Evolutionary conservation across 2,329 filamentous ascomycete genomes (phyloP), one percentile per base, ranked within the genome.

Genomic region (Aureobasidium sp.): DNA sequence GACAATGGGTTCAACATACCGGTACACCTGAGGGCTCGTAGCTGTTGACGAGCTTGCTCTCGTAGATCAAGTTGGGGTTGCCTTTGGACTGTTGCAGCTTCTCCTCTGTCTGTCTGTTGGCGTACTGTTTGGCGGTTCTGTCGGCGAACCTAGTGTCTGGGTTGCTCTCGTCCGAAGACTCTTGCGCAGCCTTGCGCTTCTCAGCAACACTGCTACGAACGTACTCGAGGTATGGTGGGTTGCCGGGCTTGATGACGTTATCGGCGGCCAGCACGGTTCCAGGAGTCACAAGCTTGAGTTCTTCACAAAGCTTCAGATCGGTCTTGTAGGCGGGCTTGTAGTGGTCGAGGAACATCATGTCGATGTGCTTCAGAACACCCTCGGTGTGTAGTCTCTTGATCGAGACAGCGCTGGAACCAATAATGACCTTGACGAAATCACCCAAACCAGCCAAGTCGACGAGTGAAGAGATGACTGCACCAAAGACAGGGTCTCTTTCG

Each of bases 261-360:
- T 90, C 87, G 1, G 87, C 87, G 0, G 82, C 85, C 25, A 88
- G 74, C 0, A 88, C 80, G 0, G 81, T 82, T 0, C 88, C 88
- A 0, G 81, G 78, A 0, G 76, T 77, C 3, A 94, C 77, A 39
- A 93, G 71, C 0, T 80, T 81, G 5, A 92, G 75, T 42, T 88
- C 80, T 75, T 94, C 90, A 70, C 86, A 90, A 0, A 91, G 79
- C 74, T 91, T 91, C 64, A 93, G 73, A 67, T 94, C 90, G 0
- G 82, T 80, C 0, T 82, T 83, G 71, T 93, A 94, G 0, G 85
- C 82, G 0, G 87, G 86, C 73, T 93, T 92, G 74, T 87, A 87
- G 72, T 94, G 90, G 68, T 94, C 90, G 39, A 94, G 76, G 72
- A 94, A 93, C 72, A 91, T 77, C 42, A 92, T 74, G 67, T 91